These are phyloP conservation scores for Colletotrichum camelliae DNA, from an alignment of 2,329 filamentous ascomycete genomes.

Conservation along the genomic window DNA sequence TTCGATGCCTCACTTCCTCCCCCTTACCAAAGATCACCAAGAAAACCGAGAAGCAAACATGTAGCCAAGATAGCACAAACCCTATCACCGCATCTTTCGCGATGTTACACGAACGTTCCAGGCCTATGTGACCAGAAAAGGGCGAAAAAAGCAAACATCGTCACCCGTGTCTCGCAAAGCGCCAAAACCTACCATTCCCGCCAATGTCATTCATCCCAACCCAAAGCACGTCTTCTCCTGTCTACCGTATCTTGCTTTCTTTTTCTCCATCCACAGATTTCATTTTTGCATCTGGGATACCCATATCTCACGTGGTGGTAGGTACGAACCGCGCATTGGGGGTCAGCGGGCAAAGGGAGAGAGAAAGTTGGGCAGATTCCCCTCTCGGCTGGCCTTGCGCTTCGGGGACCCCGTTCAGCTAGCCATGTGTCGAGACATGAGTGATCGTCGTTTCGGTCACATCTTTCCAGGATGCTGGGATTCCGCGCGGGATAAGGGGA, in stretches of 20 bases:
- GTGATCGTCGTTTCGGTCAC: neutral
- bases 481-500: neutral
- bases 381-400: neutral
- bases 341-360: neutral
- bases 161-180: neutral
- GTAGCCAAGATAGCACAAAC: neutral
- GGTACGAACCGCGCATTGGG: neutral
- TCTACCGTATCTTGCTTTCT: neutral
- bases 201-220: neutral
- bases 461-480: neutral
- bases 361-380: neutral
- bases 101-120: neutral
- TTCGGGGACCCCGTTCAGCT: neutral
- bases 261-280: neutral
- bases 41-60: neutral
- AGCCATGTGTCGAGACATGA: neutral
- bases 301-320: neutral
- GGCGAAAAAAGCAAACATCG: neutral
- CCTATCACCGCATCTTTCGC: neutral
- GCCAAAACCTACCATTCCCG: neutral
- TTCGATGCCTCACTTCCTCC: neutral
- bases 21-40: neutral
- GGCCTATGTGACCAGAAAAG: neutral
- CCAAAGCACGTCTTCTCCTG: neutral
- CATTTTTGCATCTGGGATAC: neutral